Conservation (phyloP, 805 yeast genomes). For the Pichia phayaonensis region DNA sequence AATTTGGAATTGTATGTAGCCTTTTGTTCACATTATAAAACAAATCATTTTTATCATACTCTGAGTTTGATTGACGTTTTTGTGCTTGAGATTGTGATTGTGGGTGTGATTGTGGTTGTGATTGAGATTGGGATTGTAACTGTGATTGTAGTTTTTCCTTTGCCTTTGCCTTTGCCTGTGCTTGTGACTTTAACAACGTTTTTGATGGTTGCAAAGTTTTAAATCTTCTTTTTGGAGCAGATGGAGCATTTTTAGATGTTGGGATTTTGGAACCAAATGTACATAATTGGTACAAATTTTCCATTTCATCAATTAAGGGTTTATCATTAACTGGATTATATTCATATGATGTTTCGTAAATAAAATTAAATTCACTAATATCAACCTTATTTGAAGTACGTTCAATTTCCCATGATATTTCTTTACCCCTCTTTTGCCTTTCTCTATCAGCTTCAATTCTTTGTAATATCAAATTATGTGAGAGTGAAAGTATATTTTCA, state of each 20-base stretch:
- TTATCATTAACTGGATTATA: conserved; percentile 16
- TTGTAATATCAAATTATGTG: conserved; percentile 48
- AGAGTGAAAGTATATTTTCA: conserved; percentile 8
- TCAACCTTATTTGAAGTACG: conserved; percentile 27
- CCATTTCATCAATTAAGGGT: conserved; percentile 21
- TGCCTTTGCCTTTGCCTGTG: neutral
- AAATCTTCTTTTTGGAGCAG: neutral
- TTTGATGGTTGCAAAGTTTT: neutral
- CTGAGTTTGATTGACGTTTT: neutral
- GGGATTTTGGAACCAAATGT: neutral
- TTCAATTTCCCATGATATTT: conserved; percentile 65
- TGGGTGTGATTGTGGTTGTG: neutral
- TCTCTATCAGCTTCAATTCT: conserved; percentile 94
- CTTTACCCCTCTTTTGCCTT: conserved; percentile 78
- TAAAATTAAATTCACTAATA: conserved; percentile 28
- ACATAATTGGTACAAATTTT: conserved; percentile 13
- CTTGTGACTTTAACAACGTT: neutral
- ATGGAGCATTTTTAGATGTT: neutral
- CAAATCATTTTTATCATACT: neutral
- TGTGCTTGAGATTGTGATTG: neutral
- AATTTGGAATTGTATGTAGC: neutral
- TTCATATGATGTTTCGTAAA: conserved; percentile 16
- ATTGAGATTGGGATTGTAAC: neutral
- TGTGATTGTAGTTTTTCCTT: neutral
- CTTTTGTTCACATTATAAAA: neutral